Evolutionary conservation across 495 filamentous ascomycete species (phyloP).

Genomic region (Aspergillus indologenus): DNA sequence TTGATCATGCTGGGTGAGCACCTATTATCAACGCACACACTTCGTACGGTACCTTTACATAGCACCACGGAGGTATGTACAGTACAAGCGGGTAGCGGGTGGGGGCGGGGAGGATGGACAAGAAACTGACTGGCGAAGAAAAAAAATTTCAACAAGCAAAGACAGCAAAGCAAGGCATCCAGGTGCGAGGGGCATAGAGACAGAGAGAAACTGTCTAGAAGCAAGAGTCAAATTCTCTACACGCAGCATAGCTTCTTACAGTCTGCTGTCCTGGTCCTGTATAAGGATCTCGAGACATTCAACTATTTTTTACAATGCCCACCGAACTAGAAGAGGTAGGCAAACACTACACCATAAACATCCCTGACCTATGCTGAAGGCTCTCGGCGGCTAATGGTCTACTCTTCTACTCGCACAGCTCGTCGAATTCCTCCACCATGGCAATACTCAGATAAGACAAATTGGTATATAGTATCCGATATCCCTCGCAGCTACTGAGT

Average conservation of each 20-base stretch:
- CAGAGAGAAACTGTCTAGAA: too few relatives aligned
- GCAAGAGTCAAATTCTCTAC: not conserved
- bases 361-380: not conserved
- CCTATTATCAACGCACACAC: too few relatives aligned
- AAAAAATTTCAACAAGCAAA: too few relatives aligned
- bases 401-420: constrained; percentile 50
- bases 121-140: not conserved
- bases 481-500: not conserved
- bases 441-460: constrained; percentile 79
- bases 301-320: constrained; percentile 53
- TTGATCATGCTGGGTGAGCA: too few relatives aligned
- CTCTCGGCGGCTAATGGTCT: not conserved
- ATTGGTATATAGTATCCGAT: constrained; percentile 46
- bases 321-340: constrained; percentile 79
- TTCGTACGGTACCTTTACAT: too few relatives aligned
- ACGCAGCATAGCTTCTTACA: not conserved
- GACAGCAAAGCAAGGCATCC: too few relatives aligned
- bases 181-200: too few relatives aligned
- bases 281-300: not conserved
- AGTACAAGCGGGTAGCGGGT: too few relatives aligned
- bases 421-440: constrained; percentile 87
- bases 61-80: too few relatives aligned
- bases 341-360: not conserved
- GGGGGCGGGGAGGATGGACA: not conserved
- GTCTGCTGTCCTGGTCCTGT: not conserved